Base-by-base conservation (phyloP, 805 yeast species). In the Kodamaea restingae region DNA sequence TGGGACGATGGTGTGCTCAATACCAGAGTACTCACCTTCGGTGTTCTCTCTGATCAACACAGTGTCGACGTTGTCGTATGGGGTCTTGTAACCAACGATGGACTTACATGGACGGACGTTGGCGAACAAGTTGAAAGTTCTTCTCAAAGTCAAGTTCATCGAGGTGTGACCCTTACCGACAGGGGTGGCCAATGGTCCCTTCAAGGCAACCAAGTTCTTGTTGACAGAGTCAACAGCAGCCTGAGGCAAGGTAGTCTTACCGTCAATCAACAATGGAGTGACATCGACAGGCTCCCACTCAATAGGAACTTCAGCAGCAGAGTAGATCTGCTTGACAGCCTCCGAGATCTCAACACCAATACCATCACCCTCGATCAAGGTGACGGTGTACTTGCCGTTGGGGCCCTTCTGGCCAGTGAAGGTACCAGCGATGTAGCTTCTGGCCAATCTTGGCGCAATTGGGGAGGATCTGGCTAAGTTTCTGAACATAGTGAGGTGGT, bases 11-110 rank as follows among this genome's bases (percentile, higher is more conserved):
- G 88, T 84, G 75, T 93, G 98, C 76, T 93, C 98, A 55, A 93
- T 90, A 72, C 98, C 98, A 22, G 97, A 90, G 75, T 91, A 91
- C 73, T 91, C 98, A 76, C 98, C 98, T 71, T 93, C 98, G 50
- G 98, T 91, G 81, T 93, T 93, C 75, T 93, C 98, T 79, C 98
- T 88, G 66, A 93, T 90, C 57, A 93, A 75, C 26, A 91, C 96
- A 48, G 96, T 84, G 71, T 93, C 95, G 49, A 93, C 98, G 63
- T 85, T 76, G 45, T 76, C 73, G 70, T 84, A 85, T 36, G 91
- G 95, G 45, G 98, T 93, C 67, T 88, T 77, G 80, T 78, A 90
- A 60, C 98, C 98, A 47, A 78, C 84, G 52, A 93, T 79, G 44
- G 95, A 84, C 70, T 85, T 85, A 67, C 97, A 93, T 40, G 97